Percentiles rank a stretch among this genome's conserved stretches.
phyloP scores from a whole-genome alignment of 305 asterid species.

The Fraxinus angustifolia region DNA sequence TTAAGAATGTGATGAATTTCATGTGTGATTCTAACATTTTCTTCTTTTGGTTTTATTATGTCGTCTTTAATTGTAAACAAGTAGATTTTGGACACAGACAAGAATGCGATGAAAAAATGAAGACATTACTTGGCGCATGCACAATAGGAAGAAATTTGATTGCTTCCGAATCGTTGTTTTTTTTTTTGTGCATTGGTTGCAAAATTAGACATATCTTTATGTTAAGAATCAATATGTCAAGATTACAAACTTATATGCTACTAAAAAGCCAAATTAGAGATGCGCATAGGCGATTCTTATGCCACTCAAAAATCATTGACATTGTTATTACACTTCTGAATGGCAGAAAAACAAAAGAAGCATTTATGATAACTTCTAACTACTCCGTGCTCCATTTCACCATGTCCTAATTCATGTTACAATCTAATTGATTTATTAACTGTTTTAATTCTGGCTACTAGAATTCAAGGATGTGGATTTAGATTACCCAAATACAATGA shows the following conservation, averaged over 20 bases:
- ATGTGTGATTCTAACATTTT: conserved; percentile 25
- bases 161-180: not conserved
- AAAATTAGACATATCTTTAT: not conserved
- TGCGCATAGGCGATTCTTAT: not conserved
- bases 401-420: not conserved
- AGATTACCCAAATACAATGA: not conserved
- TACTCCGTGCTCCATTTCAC: not conserved
- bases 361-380: not conserved
- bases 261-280: not conserved
- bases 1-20: conserved; percentile 16
- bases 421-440: not conserved
- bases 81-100: conserved; percentile 23
- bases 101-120: conserved; percentile 30
- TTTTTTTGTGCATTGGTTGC: not conserved
- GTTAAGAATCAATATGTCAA: not conserved
- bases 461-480: not conserved
- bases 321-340: not conserved
- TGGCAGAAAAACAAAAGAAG: not conserved
- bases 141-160: not conserved
- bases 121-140: not conserved
- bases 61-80: conserved; percentile 27
- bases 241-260: not conserved
- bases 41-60: conserved; percentile 33
- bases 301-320: not conserved
- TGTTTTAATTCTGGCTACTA: not conserved